Conservation (phyloP, 1,284 basidiomycete species). For the Omphalotus olearius region DNA sequence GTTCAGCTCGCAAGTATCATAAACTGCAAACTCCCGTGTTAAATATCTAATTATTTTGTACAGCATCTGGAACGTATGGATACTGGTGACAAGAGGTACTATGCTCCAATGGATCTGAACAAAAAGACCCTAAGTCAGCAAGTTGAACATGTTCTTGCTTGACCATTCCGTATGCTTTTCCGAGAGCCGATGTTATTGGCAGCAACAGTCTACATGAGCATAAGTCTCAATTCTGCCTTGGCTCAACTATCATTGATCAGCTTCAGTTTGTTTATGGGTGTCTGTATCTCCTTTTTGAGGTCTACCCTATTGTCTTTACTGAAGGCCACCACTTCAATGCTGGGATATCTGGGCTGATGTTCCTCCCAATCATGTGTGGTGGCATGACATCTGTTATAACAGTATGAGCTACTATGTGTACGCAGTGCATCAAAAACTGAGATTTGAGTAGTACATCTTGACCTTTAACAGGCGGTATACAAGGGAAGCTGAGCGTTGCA, state of each 20-base stretch:
- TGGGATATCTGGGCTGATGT: constrained; percentile 48
- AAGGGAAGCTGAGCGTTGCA: constrained; percentile 36
- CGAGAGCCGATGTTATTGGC: constrained; percentile 78
- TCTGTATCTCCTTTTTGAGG: constrained; percentile 57
- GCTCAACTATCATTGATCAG: constrained; percentile 17
- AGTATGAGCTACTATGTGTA: constrained; percentile 28
- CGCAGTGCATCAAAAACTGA: constrained; percentile 26
- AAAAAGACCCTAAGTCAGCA: constrained; percentile 35
- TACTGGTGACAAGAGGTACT: constrained; percentile 66
- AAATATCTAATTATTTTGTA: not conserved
- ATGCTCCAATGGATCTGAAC: constrained; percentile 45
- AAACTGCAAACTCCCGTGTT: not conserved
- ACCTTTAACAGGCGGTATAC: constrained; percentile 55
- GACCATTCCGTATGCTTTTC: constrained; percentile 67
- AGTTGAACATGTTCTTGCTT: constrained; percentile 45
- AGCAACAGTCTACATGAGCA: constrained; percentile 65
- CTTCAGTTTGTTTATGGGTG: constrained; percentile 59
- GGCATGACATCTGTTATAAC: constrained; percentile 40
- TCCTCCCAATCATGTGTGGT: constrained; percentile 52
- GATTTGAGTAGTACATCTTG: constrained; percentile 39
- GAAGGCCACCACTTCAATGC: constrained; percentile 47
- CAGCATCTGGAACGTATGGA: constrained; percentile 45
- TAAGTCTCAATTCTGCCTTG: constrained; percentile 29
- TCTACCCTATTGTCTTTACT: constrained; percentile 56
- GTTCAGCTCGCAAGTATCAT: constrained; percentile 42